Evolutionary conservation across 2,329 filamentous ascomycete species (phyloP).

Genomic region (Chalaropsis ovoidea): DNA sequence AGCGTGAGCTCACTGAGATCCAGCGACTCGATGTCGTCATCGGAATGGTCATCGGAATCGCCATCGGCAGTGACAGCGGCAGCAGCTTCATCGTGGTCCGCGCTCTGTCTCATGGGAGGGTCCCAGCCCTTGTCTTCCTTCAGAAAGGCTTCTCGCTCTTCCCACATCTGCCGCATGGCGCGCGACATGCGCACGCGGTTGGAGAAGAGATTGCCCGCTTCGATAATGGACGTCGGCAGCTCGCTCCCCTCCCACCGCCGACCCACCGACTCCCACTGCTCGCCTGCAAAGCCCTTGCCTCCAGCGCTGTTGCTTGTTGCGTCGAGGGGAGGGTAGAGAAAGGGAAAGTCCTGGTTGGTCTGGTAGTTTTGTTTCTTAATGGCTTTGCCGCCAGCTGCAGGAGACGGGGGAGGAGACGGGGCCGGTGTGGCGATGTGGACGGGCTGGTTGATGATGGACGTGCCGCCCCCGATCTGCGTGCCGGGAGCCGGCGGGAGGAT

Average conservation of each 20-base stretch:
- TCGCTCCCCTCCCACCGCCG: conserved; percentile 89
- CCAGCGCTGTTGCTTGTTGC: conserved; percentile 80
- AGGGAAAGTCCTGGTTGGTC: conserved; percentile 97
- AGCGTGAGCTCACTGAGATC: conserved; percentile 38
- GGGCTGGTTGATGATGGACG: conserved; percentile 83
- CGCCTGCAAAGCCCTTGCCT: conserved; percentile 71
- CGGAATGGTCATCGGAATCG: no score
- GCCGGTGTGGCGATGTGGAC: conserved; percentile 98
- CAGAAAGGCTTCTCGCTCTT: conserved; percentile 82
- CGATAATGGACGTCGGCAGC: conserved; percentile 85
- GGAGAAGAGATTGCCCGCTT: conserved; percentile 87
- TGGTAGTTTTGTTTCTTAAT: conserved; percentile 99
- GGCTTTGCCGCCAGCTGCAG: conserved; percentile 74
- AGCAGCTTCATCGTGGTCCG: not conserved
- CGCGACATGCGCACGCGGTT: conserved; percentile 82
- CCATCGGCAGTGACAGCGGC: conserved; percentile 30
- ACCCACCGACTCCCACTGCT: conserved; percentile 71
- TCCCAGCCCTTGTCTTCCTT: conserved; percentile 89
- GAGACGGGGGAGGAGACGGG: conserved; percentile 88
- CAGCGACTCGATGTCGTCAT: conserved; percentile 40
- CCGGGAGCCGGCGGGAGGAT: conserved; percentile 49
- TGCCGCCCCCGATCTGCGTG: conserved; percentile 45
- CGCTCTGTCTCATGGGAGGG: conserved; percentile 35
- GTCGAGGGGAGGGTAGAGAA: conserved; percentile 90
- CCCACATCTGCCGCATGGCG: conserved; percentile 87